These are phyloP conservation scores for Russula sp. DNA, from an alignment of 768 basidiomycete species.

Conservation along the genomic window DNA sequence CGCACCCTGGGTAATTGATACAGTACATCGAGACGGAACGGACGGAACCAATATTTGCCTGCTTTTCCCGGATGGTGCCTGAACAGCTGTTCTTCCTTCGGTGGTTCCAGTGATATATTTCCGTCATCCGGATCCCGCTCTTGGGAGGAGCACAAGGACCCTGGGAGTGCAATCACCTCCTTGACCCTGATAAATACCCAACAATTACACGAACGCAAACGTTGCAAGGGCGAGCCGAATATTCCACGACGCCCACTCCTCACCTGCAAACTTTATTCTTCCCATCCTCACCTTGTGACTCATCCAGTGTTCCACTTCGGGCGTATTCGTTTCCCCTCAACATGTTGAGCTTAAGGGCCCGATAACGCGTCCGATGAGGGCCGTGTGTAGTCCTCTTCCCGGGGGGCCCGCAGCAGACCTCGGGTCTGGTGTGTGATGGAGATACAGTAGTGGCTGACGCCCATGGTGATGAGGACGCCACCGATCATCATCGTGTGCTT, in stretches of 20 bases:
- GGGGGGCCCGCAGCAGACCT: not conserved
- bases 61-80: not conserved
- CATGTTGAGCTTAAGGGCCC: not conserved
- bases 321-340: not conserved
- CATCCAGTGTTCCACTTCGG: not conserved
- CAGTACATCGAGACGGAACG: not conserved
- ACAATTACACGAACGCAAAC: slow-evolving; percentile 3
- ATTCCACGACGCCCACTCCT: slow-evolving; percentile 2
- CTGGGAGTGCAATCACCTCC: not conserved
- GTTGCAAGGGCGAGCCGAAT: slow-evolving; percentile 9
- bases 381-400: not conserved
- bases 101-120: not conserved
- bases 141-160: not conserved
- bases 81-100: not conserved
- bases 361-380: not conserved
- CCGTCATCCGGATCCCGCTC: not conserved
- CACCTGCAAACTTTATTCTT: slow-evolving; percentile 10
- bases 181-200: slow-evolving; percentile 1
- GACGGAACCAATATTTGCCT: not conserved
- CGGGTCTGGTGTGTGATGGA: not conserved
- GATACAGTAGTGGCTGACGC: not conserved
- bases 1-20: slow-evolving; percentile 58
- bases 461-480: not conserved
- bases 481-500: slow-evolving; percentile 1
- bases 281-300: not conserved